A percentile compares a stretch with the other conserved stretches of the same genome.
phyloP scores from a whole-genome alignment of 768 basidiomycete species.

The Crepidotus variabilis region DNA sequence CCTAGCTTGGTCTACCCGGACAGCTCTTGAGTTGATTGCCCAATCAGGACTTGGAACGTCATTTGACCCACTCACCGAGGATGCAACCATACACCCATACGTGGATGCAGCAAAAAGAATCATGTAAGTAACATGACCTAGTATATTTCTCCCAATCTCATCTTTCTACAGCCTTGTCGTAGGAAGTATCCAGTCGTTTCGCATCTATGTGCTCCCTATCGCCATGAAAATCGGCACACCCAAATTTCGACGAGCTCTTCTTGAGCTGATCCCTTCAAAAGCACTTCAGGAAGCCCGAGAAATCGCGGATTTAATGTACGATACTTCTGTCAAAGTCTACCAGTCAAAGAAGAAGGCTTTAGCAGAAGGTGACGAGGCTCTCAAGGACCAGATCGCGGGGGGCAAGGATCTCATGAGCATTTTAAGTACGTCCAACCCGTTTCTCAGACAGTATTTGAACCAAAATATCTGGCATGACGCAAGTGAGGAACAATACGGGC shows the following conservation, averaged over 20 bases:
- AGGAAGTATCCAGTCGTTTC: background rate
- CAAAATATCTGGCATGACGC: background rate
- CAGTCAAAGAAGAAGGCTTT: slow-evolving; percentile 29
- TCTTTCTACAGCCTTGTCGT: background rate
- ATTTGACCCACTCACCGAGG: slow-evolving; percentile 26
- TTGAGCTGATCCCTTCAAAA: slow-evolving; percentile 26
- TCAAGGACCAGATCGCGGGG: slow-evolving; percentile 26
- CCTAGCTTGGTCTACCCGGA: too few relatives aligned
- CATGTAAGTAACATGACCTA: slow-evolving; percentile 2
- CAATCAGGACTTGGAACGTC: slow-evolving; percentile 34
- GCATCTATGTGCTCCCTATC: background rate
- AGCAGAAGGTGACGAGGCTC: slow-evolving; percentile 28
- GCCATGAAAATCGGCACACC: slow-evolving; percentile 12
- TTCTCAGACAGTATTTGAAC: slow-evolving; percentile 18
- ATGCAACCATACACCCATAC: slow-evolving; percentile 11
- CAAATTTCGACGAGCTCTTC: slow-evolving; percentile 22
- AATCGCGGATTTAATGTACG: slow-evolving; percentile 28
- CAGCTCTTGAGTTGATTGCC: slow-evolving; percentile 34
- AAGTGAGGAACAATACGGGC: slow-evolving; percentile 33
- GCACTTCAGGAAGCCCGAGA: slow-evolving; percentile 21
- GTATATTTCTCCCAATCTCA: background rate
- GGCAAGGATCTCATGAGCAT: slow-evolving; percentile 43
- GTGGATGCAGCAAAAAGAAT: slow-evolving; percentile 11
- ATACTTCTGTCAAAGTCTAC: slow-evolving; percentile 30
- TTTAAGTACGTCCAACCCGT: slow-evolving; percentile 26